Conservation (phyloP, 202 grass and related monocot genomes). For the Schoenoplectus tabernaemontani region DNA sequence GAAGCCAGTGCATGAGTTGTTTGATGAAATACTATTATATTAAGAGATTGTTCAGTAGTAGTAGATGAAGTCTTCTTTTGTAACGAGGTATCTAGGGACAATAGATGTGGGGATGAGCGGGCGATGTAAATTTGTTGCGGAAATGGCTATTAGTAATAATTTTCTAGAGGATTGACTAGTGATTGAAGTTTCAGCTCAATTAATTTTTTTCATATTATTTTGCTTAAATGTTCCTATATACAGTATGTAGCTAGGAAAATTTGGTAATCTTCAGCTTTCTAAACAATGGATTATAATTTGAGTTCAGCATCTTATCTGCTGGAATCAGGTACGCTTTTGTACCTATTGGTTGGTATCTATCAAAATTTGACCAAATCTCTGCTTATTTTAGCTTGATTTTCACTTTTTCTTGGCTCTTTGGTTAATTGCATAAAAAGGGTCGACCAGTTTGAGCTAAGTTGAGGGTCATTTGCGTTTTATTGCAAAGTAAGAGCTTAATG, state of each 20-base stretch:
- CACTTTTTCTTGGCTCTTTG: no score
- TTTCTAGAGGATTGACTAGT: background rate
- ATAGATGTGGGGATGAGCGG: background rate
- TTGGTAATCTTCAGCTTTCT: background rate
- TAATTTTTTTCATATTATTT: background rate
- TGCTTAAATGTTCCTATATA: background rate
- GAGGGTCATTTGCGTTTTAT: background rate
- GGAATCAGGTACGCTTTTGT: background rate
- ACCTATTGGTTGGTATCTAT: background rate
- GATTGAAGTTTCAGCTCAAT: background rate
- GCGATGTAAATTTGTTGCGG: background rate
- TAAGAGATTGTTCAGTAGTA: no score
- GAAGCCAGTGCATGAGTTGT: no score
- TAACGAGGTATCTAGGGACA: background rate
- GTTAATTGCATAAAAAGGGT: background rate
- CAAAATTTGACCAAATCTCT: background rate
- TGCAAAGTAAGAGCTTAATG: background rate
- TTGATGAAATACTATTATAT: constrained; percentile 50
- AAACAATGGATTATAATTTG: background rate
- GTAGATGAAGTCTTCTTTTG: background rate
- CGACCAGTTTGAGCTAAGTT: background rate
- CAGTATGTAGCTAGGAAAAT: background rate
- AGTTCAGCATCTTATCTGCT: background rate
- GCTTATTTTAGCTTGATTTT: background rate
- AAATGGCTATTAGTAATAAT: background rate